phyloP scores from a whole-genome alignment of 2,329 filamentous ascomycete genomes.

The Trichophaea hybrida region DNA sequence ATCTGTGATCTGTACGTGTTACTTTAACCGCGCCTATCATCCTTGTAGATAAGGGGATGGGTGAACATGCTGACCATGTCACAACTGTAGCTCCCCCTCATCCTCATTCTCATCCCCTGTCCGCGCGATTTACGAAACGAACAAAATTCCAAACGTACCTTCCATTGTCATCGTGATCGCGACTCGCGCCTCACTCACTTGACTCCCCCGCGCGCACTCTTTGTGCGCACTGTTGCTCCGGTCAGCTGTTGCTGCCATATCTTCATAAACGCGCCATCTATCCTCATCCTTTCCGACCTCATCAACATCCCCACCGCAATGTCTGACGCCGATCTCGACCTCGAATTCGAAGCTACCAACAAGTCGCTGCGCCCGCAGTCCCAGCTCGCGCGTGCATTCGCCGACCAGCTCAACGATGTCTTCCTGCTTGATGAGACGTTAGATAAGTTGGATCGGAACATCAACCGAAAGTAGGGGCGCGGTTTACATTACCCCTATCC shows the following conservation, averaged over 20 bases:
- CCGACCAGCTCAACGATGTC: constrained; percentile 27
- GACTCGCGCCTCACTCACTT: not conserved
- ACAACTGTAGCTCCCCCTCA: not conserved
- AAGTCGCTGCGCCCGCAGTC: not conserved
- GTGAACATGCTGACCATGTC: not conserved
- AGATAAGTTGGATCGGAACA: constrained; percentile 23
- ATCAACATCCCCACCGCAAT: not conserved
- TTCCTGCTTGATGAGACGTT: constrained; percentile 26
- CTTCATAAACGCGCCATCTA: not conserved
- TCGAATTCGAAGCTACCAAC: not conserved
- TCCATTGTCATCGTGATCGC: not conserved
- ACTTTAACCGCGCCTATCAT: not conserved
- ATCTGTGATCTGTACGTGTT: not conserved
- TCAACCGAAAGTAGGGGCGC: constrained; percentile 25
- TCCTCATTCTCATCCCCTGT: not conserved
- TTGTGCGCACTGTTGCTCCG: not conserved
- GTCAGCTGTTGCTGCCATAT: not conserved
- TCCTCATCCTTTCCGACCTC: not conserved
- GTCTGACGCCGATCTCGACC: constrained; percentile 1
- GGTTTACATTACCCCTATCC: not conserved
- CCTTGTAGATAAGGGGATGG: not conserved
- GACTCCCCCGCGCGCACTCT: not conserved
- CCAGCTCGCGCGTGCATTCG: constrained; percentile 26
- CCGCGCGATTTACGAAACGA: not conserved
- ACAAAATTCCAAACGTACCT: not conserved